Conservation (phyloP, 768 basidiomycete species). For the Lentinula guzmanii region DNA sequence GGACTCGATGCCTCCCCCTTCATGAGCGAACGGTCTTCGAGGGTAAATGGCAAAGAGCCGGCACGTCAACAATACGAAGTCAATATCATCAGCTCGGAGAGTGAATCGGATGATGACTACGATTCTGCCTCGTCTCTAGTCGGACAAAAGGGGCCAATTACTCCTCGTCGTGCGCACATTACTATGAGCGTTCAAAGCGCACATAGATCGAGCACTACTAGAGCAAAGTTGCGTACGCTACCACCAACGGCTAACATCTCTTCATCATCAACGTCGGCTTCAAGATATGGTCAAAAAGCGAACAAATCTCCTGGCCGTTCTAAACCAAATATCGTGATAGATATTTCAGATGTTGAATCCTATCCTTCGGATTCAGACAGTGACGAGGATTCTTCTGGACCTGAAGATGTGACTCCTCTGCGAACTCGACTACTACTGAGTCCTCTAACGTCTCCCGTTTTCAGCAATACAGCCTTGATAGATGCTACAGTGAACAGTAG, state of each 20-base stretch:
- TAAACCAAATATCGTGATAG: neutral
- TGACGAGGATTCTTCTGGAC: constrained; percentile 1
- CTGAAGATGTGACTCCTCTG: constrained; percentile 1
- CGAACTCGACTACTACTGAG: neutral
- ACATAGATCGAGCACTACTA: neutral
- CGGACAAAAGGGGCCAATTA: neutral
- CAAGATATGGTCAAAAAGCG: neutral
- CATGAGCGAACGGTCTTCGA: neutral
- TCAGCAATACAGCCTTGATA: neutral
- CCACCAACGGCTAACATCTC: neutral
- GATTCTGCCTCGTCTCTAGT: neutral
- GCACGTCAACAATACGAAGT: neutral
- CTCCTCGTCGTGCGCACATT: neutral
- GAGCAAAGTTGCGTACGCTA: neutral
- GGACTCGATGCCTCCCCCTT: neutral
- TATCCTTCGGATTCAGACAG: neutral
- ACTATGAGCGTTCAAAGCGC: neutral
- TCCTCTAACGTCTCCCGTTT: constrained; percentile 2
- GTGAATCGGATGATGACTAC: neutral
- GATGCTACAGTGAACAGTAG: neutral
- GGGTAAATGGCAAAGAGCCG: neutral
- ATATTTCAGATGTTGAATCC: constrained; percentile 3
- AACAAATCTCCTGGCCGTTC: neutral
- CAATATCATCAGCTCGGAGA: neutral
- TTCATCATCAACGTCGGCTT: neutral